These are phyloP conservation scores for Hibiscus trionum DNA, from an alignment of 345 rosid species.

Conservation along the genomic window DNA sequence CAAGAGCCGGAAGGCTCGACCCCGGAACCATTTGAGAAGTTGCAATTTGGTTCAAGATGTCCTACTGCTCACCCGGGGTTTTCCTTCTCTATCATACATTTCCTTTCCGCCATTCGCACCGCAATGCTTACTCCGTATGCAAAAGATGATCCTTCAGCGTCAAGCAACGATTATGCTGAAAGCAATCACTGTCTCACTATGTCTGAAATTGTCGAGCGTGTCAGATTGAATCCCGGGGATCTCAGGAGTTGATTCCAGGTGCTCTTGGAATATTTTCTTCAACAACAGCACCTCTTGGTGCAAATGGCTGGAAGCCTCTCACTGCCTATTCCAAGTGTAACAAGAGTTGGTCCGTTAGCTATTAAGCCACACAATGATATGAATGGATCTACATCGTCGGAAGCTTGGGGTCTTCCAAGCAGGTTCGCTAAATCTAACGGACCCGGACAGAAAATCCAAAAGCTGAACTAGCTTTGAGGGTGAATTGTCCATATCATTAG, in stretches of 20 bases:
- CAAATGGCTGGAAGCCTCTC: slow-evolving; percentile 37
- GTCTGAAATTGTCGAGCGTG: slow-evolving; percentile 29
- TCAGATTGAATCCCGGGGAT: slow-evolving; percentile 36
- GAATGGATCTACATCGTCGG: slow-evolving; percentile 25
- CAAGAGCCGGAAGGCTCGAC: slow-evolving; percentile 1
- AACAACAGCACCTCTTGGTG: slow-evolving; percentile 30
- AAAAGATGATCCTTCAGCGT: neutral
- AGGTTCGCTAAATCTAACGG: too few species aligned
- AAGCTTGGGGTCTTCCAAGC: slow-evolving; percentile 33
- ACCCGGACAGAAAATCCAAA: too few species aligned
- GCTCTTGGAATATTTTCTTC: slow-evolving; percentile 37
- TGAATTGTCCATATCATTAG: too few species aligned
- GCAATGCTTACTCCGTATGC: slow-evolving; percentile 22
- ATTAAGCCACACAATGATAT: slow-evolving; percentile 10
- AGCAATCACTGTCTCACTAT: slow-evolving; percentile 16
- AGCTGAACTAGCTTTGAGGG: too few species aligned
- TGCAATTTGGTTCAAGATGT: slow-evolving; percentile 11
- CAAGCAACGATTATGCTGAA: neutral
- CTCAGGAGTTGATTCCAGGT: slow-evolving; percentile 36
- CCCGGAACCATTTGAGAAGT: slow-evolving; percentile 7
- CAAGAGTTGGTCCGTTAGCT: slow-evolving; percentile 27
- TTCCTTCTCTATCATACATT: slow-evolving; percentile 36
- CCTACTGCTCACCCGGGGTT: slow-evolving; percentile 24
- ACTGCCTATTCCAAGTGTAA: slow-evolving; percentile 24
- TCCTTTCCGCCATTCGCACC: slow-evolving; percentile 31